phyloP scores from a whole-genome alignment of 2,329 filamentous ascomycete genomes.

The Ophiocordyceps australis region DNA sequence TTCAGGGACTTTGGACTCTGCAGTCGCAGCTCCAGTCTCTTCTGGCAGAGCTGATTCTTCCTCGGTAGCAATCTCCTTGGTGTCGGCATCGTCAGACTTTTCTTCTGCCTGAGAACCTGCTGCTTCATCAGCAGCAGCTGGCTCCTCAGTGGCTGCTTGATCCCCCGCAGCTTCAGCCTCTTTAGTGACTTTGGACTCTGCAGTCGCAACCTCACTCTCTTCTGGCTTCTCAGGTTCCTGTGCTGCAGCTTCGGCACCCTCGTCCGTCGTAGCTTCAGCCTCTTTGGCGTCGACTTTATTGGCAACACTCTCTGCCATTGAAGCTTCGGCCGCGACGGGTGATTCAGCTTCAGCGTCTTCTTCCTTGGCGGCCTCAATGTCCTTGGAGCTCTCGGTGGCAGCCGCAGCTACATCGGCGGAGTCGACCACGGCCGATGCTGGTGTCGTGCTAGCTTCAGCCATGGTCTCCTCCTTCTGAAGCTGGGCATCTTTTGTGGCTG shows the following conservation, averaged over 20 bases:
- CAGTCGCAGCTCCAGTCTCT: neutral
- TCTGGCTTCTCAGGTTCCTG: neutral
- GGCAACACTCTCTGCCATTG: too few species aligned
- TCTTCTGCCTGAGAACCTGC: neutral
- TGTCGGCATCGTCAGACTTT: conserved; percentile 2
- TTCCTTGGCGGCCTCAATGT: conserved; percentile 4
- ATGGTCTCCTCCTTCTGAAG: neutral
- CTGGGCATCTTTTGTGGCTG: neutral
- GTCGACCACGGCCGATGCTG: neutral
- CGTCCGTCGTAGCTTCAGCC: too few species aligned
- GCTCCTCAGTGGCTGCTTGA: neutral
- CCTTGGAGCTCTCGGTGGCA: neutral
- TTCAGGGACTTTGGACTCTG: conserved; percentile 3
- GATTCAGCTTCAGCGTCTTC: conserved; percentile 1
- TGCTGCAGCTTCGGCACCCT: neutral
- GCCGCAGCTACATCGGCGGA: neutral
- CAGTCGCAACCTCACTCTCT: too few species aligned
- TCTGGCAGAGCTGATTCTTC: neutral
- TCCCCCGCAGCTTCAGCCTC: neutral
- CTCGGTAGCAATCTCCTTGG: conserved; percentile 1
- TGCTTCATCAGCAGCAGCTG: too few species aligned
- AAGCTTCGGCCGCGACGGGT: neutral
- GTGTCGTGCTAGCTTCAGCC: neutral
- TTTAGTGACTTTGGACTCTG: neutral
- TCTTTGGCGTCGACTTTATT: too few species aligned